phyloP scores from a whole-genome alignment of 2,329 filamentous ascomycete species.

The Pyrenochaeta sp. region DNA sequence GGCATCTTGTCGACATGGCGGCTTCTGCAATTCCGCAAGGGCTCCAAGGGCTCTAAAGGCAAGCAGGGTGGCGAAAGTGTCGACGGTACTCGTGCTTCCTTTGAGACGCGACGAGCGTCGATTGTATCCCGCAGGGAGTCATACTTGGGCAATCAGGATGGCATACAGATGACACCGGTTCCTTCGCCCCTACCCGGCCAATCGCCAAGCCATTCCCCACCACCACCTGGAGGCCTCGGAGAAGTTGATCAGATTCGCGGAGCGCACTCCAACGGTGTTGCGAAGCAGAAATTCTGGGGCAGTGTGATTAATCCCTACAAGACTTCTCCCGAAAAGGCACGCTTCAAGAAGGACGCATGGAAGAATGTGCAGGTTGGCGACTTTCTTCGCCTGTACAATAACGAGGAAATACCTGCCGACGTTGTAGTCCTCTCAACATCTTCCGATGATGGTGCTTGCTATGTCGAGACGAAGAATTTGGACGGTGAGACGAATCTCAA shows the following conservation, averaged over 20 bases:
- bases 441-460: constrained; percentile 92
- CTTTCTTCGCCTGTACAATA: constrained; percentile 94
- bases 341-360: constrained; percentile 94
- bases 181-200: constrained; percentile 74
- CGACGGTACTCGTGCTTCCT: constrained; percentile 69
- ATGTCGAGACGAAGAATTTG: constrained; percentile 97
- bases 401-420: constrained; percentile 94
- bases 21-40: constrained; percentile 52
- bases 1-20: constrained; percentile 64
- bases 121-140: constrained; percentile 62
- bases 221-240: constrained; percentile 34
- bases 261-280: constrained; percentile 27
- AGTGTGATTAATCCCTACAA: constrained; percentile 77
- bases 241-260: constrained; percentile 37
- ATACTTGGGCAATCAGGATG: constrained; percentile 61
- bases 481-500: constrained; percentile 98
- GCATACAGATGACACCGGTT: constrained; percentile 96
- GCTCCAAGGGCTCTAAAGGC: constrained; percentile 39
- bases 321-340: constrained; percentile 71
- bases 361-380: constrained; percentile 95
- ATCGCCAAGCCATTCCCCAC: constrained; percentile 36
- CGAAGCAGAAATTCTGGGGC: constrained; percentile 64
- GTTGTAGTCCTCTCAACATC: constrained; percentile 92
- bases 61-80: constrained; percentile 55
- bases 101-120: constrained; percentile 68